A percentile compares a stretch with the other conserved stretches of the same genome.
These are phyloP conservation scores for Gracilaria gracilis DNA, from an alignment of 23 red algal genomes.

Conservation along the genomic window DNA sequence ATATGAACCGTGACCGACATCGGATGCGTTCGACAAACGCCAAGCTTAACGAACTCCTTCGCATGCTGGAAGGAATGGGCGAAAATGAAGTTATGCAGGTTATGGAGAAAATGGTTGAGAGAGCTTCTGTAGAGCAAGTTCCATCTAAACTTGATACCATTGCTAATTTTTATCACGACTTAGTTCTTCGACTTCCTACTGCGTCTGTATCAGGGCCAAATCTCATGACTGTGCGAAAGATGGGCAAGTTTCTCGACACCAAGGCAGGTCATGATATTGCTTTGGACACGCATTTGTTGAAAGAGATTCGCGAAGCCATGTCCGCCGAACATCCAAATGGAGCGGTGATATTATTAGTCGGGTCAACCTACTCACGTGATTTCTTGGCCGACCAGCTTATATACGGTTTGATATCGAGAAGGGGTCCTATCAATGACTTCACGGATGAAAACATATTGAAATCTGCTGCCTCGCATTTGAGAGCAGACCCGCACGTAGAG, in stretches of 20 bases:
- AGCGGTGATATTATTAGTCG: constrained; percentile 32
- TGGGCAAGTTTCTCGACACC: constrained; percentile 53
- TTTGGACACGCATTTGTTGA: constrained; percentile 27
- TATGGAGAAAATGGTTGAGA: constrained; percentile 43
- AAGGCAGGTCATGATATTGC: neutral
- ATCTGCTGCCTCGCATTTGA: constrained; percentile 35
- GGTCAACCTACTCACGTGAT: constrained; percentile 57
- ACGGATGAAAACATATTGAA: constrained; percentile 48
- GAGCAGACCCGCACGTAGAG: constrained; percentile 40
- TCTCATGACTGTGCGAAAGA: constrained; percentile 46
- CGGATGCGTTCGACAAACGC: constrained; percentile 31
- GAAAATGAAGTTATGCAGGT: constrained; percentile 36
- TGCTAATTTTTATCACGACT: constrained; percentile 63
- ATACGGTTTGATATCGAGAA: constrained; percentile 37
- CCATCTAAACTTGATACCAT: constrained; percentile 22
- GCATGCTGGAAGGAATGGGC: constrained; percentile 46
- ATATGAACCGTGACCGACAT: constrained; percentile 19
- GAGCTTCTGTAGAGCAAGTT: constrained; percentile 32
- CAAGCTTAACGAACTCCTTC: constrained; percentile 42
- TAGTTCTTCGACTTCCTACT: constrained; percentile 27
- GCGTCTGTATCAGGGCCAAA: neutral
- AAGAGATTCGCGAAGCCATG: constrained; percentile 37
- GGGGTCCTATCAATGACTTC: constrained; percentile 48
- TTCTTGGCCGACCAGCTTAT: constrained; percentile 56
- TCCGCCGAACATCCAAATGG: neutral